Base-by-base conservation (phyloP, 805 yeast species). In the Ogataea sp. region DNA sequence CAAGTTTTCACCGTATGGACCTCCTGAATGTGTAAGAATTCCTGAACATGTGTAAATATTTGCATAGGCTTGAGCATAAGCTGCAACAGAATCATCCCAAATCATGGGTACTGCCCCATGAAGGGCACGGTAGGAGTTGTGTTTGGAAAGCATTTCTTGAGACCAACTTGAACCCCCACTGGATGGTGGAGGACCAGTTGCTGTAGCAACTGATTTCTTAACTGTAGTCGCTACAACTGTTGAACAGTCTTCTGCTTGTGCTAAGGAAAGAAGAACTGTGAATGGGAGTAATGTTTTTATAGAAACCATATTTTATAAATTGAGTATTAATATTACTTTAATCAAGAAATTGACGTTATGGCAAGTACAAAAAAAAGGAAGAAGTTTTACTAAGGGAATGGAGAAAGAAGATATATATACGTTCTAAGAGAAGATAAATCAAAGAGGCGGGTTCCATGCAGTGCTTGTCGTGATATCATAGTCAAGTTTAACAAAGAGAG, bases 1-100 rank as follows among this genome's bases (percentile, higher is more conserved):
- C 47, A 83, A 67, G 63, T 83, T 83, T 57, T 83, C 90, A 63
- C 93, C 93, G 56, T 79, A 80, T 17, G 68, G 67, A 28, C 83
- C 80, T 28, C 70, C 66, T 17, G 87, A 78, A 61, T 83, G 90
- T 15, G 68, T 58, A 48, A 83, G 65, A 39, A 65, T 59, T 46
- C 83, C 86, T 7, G 79, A 73, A 53, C 84, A 79, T 36, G 68
- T 70, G 51, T 72, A 71, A 24, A 58, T 39, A 34, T 66, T 67
- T 24, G 87, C 86, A 49, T 74, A 79, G 39, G 58, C 52, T 52
- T 65, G 74, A 40, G 94, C 94, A 49, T 70, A 75, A 8, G 55
- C 34, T 36, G 73, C 78, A 7, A 79, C 58, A 0, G 65, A 58
- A 7, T 60, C 48, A 41, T 73, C 72, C 93, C 94, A 85, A 2